Percentiles rank a stretch among this genome's conserved stretches.
Evolutionary conservation across 2,329 filamentous ascomycete genomes (phyloP).

Genomic region (Diaporthe nobilis): DNA sequence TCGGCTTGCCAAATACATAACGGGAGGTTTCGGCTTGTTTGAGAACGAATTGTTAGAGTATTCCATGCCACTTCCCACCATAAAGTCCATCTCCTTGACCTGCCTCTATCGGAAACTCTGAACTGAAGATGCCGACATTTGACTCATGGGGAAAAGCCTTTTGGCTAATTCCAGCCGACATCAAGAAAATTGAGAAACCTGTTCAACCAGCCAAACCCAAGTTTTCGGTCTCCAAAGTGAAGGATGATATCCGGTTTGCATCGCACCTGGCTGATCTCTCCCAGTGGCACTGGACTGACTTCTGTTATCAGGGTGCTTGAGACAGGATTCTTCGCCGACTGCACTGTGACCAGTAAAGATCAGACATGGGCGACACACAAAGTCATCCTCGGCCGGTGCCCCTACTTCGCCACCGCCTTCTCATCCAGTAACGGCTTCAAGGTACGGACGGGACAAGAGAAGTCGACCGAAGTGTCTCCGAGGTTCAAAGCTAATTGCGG

Average conservation of each 20-base stretch:
- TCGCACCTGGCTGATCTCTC: too few relatives aligned
- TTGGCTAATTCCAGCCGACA: background rate
- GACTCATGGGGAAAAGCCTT: background rate
- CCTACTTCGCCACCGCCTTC: background rate
- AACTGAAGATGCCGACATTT: background rate
- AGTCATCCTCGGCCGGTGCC: background rate
- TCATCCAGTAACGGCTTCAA: background rate
- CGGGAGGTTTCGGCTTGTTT: background rate
- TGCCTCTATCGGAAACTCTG: background rate
- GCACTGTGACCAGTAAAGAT: background rate
- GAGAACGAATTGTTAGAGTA: background rate
- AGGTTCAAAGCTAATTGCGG: background rate
- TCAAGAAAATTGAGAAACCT: background rate
- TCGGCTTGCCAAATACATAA: background rate
- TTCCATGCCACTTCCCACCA: too few relatives aligned
- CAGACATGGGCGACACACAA: background rate
- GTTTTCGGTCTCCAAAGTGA: background rate
- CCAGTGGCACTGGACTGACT: background rate
- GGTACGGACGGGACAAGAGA: background rate
- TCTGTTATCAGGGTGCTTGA: background rate
- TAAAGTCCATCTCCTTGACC: background rate
- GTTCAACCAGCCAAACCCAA: rapidly evolving
- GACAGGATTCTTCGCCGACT: background rate
- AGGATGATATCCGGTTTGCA: background rate
- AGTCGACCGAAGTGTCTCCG: too few relatives aligned